Evolutionary conservation across 106 monocot genomes (phyloP), one percentile per base, ranked within the genome.

Genomic region (Acanthochlamys bracteata): DNA sequence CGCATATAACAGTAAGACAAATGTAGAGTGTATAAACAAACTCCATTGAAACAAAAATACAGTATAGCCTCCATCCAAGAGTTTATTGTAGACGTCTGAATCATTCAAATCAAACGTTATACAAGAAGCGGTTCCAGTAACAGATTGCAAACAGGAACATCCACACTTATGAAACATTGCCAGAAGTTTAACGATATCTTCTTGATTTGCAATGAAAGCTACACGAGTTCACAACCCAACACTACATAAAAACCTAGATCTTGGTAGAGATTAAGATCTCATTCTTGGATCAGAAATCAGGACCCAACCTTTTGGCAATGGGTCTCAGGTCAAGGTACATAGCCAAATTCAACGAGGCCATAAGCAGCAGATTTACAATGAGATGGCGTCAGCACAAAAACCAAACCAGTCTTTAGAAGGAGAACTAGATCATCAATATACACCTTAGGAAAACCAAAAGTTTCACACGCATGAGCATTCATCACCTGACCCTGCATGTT

Each of bases 401-500:
- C 14, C 26, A 66, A 66, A 66, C 39, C 53, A 66, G 26, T 24
- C 54, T 53, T n/a, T 53, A 66, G 20, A 66, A 55, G 53, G 39
- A 66, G 7, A 45, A 41, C 23, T 21, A 39, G 22, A 11, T 46
- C 12, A 42, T 63, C 42, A 63, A 63, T 43, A 24, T 63, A 63
- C 23, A 46, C 27, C 24, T 55, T 55, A 55, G 20, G 20, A 55
- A 10, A 55, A 13, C 51, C 51, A 51, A 10, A 51, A 13, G 51
- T 13, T 15, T n/a, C n/a, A 51, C 51, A 51, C 2, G 51, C 51
- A 23, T 13, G 49, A 57, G 20, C 20, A 59, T 11, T 24, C 4
- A 41, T 85, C 81, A 85, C 65, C 81, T 67, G 21, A 86, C 86
- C 57, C 68, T 72, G 76, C 82, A 86, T 14, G 82, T 70, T 26